These are phyloP conservation scores for Pseudocercospora ulei DNA, from an alignment of 2,329 filamentous ascomycete genomes.

Conservation along the genomic window DNA sequence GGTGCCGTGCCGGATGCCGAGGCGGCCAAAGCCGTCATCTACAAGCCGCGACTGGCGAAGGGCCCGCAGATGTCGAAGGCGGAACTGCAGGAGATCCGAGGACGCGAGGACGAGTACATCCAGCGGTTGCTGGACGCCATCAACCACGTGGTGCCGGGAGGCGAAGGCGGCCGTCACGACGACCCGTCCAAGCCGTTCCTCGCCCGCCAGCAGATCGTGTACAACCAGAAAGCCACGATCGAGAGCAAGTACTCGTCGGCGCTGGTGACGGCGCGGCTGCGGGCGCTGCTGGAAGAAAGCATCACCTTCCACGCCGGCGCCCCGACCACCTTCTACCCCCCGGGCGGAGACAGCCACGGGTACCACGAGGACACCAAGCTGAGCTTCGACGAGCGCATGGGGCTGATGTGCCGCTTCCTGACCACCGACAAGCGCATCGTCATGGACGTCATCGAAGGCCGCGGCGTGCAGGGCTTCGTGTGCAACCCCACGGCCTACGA, in stretches of 20 bases:
- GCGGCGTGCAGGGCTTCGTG: conserved; percentile 22
- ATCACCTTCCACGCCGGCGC: conserved; percentile 17
- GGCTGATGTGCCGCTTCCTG: conserved; percentile 13
- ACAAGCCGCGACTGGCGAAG: conserved; percentile 7
- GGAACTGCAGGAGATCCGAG: conserved; percentile 5
- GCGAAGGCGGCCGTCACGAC: conserved; percentile 7
- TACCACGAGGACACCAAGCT: conserved; percentile 15
- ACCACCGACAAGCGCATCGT: conserved; percentile 17
- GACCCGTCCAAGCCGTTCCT: conserved; percentile 6
- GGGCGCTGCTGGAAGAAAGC: conserved; percentile 18
- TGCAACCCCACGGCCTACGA: conserved; percentile 18
- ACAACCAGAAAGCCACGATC: conserved; percentile 20
- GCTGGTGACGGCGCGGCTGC: conserved; percentile 18
- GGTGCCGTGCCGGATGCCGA: conserved; percentile 11
- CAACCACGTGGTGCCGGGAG: conserved; percentile 11
- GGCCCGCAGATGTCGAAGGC: conserved; percentile 8
- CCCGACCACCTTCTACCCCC: conserved; percentile 11
- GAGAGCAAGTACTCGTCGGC: conserved; percentile 12
- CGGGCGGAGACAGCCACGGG: conserved; percentile 18
- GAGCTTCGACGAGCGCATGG: conserved; percentile 15
- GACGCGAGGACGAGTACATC: conserved; percentile 15
- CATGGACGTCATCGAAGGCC: conserved; percentile 23
- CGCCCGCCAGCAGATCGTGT: conserved; percentile 17
- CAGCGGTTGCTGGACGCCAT: conserved; percentile 16
- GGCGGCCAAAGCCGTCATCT: conserved; percentile 13